A percentile compares a stretch with the other conserved stretches of the same genome.
phyloP scores from a whole-genome alignment of 495 filamentous ascomycete species.

The Oidiodendron maius region DNA sequence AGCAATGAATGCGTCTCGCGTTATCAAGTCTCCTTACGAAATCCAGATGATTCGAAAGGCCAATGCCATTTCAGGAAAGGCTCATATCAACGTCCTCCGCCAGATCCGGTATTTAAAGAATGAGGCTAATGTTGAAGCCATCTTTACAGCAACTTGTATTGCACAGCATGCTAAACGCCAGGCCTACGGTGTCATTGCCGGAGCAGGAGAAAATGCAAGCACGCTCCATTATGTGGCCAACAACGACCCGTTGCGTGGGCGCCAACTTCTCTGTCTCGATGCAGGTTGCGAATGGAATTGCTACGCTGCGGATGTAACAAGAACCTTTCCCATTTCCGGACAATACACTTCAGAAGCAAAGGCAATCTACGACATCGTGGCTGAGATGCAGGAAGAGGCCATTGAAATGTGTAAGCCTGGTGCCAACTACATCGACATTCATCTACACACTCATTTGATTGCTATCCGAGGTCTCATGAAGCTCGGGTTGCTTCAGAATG shows the following conservation, averaged over 20 bases:
- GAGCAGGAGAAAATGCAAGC: conserved; percentile 68
- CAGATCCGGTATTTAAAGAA: conserved; percentile 56
- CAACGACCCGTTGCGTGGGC: conserved; percentile 57
- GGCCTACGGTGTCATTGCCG: conserved; percentile 83
- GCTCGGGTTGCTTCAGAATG: conserved; percentile 60
- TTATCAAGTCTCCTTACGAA: conserved; percentile 77
- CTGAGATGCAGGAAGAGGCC: conserved; percentile 76
- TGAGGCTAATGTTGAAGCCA: conserved; percentile 76
- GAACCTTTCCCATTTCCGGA: conserved; percentile 68
- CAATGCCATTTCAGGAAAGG: conserved; percentile 66
- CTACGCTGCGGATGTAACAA: conserved; percentile 88
- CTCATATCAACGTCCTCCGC: conserved; percentile 63
- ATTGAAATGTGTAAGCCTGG: conserved; percentile 61
- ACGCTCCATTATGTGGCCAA: conserved; percentile 85
- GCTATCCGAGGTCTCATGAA: conserved; percentile 62
- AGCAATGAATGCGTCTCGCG: conserved; percentile 66
- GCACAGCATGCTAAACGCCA: conserved; percentile 67
- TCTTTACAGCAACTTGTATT: conserved; percentile 66
- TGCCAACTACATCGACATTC: conserved; percentile 58
- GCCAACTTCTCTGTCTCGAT: conserved; percentile 74
- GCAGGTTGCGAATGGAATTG: conserved; percentile 80
- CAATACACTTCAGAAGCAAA: conserved; percentile 58
- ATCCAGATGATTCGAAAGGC: conserved; percentile 72
- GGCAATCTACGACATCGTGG: conserved; percentile 69
- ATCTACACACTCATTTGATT: conserved; percentile 65